A percentile compares a stretch with the other conserved stretches of the same genome.
These are phyloP conservation scores for Huntiella omanensis DNA, from an alignment of 2,329 filamentous ascomycete genomes.

Conservation along the genomic window DNA sequence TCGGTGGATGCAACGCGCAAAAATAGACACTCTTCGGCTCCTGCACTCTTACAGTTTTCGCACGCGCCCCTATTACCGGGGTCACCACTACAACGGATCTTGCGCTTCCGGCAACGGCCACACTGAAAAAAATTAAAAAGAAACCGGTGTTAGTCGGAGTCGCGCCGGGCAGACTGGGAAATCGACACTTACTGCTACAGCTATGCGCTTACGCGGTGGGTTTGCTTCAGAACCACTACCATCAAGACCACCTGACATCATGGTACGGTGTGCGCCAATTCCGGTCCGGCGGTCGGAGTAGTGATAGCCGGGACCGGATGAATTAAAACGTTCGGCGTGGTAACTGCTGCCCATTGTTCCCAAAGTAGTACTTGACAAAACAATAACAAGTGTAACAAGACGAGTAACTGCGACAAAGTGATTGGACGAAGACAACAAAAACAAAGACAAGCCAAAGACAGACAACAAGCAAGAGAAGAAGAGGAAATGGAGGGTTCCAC, in stretches of 20 bases:
- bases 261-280: not conserved
- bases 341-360: not conserved
- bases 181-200: constrained; percentile 32
- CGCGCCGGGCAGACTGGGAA: not conserved
- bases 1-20: constrained; percentile 36
- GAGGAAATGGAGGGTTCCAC: no score
- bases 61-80: constrained; percentile 59
- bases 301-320: not conserved
- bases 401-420: no score
- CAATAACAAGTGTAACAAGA: no score
- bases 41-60: constrained; percentile 61
- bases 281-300: not conserved
- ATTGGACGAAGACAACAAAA: no score
- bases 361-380: no score
- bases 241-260: not conserved
- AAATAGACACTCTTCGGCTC: constrained; percentile 55
- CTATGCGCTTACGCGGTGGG: constrained; percentile 36
- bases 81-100: constrained; percentile 88
- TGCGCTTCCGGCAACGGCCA: constrained; percentile 72
- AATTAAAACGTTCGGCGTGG: not conserved
- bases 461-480: no score
- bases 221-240: constrained; percentile 17
- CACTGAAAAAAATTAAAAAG: constrained; percentile 37
- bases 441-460: no score
- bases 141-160: not conserved